Evolutionary conservation across 495 filamentous ascomycete species (phyloP).

Genomic region (Parachaetomium inaequale): DNA sequence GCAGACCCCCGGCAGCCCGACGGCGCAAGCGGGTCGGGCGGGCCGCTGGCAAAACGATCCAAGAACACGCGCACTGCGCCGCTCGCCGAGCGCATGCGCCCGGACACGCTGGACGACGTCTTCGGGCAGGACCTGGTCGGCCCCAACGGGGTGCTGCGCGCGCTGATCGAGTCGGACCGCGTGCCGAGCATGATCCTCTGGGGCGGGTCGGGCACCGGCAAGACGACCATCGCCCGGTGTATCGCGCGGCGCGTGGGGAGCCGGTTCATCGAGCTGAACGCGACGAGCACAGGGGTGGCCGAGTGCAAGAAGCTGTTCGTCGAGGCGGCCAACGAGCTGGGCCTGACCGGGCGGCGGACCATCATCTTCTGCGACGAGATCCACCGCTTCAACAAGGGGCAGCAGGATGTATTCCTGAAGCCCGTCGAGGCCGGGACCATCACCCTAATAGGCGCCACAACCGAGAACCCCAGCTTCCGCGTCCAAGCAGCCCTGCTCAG

Average conservation of each 20-base stretch:
- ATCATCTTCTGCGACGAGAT: constrained; percentile 99
- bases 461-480: constrained; percentile 96
- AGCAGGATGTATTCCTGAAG: constrained; percentile 93
- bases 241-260: constrained; percentile 77
- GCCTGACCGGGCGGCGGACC: constrained; percentile 80
- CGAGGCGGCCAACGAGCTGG: constrained; percentile 78
- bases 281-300: constrained; percentile 82
- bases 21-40: not conserved
- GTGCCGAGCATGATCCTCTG: constrained; percentile 95
- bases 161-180: constrained; percentile 81
- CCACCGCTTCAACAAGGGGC: constrained; percentile 86
- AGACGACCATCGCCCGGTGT: constrained; percentile 94
- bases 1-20: constrained; percentile 11
- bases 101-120: constrained; percentile 76
- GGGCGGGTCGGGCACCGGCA: constrained; percentile 89
- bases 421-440: constrained; percentile 90
- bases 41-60: constrained; percentile 50
- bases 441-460: constrained; percentile 91
- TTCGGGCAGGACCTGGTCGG: constrained; percentile 91
- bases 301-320: constrained; percentile 92
- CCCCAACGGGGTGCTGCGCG: constrained; percentile 72
- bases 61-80: constrained; percentile 73
- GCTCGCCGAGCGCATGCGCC: constrained; percentile 91
- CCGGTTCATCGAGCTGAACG: constrained; percentile 94
- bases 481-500: constrained; percentile 84